Evolutionary conservation across 2,329 filamentous ascomycete genomes (phyloP).

Genomic region (Teratosphaeria pseudoeucalypti): DNA sequence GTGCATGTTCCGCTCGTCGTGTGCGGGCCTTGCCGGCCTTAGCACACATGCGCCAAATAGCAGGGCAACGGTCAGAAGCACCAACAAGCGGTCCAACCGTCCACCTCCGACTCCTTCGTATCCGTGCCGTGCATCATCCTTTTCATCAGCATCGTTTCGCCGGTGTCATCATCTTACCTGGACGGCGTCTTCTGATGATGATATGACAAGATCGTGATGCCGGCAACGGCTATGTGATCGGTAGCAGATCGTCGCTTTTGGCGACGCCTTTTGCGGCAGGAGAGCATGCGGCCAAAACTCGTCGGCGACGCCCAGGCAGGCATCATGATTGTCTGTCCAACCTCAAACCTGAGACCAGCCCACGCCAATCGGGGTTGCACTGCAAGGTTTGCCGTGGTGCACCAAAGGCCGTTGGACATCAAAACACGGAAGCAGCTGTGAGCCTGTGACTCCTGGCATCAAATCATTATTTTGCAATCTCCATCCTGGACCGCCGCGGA

Average conservation of each 20-base stretch:
- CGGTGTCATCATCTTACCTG: background rate
- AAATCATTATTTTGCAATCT: background rate
- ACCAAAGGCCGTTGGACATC: background rate
- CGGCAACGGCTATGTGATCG: background rate
- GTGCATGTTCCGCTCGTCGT: background rate
- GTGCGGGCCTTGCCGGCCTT: background rate
- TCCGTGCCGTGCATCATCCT: background rate
- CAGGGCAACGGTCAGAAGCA: background rate
- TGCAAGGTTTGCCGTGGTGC: background rate
- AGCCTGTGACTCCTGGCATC: background rate
- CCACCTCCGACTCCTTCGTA: background rate
- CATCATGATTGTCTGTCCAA: background rate
- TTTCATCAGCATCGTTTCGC: background rate
- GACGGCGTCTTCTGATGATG: background rate
- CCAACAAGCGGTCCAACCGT: background rate
- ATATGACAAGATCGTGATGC: background rate
- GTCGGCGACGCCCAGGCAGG: background rate
- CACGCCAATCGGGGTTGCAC: background rate
- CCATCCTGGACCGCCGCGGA: background rate
- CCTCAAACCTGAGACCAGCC: background rate
- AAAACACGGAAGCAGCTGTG: background rate
- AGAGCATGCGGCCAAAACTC: background rate
- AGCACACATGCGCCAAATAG: background rate
- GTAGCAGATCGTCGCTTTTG: background rate
- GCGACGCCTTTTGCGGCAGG: background rate